Evolutionary conservation across 129 eudicot species (phyloP).

Genomic region (Artemisia annua): DNA sequence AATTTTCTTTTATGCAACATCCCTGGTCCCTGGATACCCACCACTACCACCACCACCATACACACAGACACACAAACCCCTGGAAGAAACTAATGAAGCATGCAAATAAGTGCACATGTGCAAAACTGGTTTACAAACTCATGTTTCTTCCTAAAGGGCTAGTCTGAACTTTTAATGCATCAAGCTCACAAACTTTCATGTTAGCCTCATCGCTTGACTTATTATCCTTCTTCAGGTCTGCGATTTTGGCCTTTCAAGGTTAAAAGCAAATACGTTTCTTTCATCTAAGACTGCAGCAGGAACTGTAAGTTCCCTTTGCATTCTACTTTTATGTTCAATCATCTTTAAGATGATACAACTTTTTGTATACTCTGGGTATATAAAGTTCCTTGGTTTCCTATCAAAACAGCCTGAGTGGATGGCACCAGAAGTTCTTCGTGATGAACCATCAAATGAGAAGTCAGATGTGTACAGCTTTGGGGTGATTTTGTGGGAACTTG

Average conservation of each 20-base stretch:
- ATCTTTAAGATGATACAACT: not conserved
- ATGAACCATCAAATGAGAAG: constrained; percentile 93
- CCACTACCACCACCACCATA: too few species aligned
- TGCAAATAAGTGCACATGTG: too few species aligned
- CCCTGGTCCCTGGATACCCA: too few species aligned
- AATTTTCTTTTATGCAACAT: too few species aligned
- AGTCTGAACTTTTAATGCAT: not conserved
- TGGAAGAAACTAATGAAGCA: not conserved
- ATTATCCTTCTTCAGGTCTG: constrained; percentile 56
- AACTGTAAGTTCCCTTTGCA: constrained; percentile 56
- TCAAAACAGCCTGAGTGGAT: constrained; percentile 90
- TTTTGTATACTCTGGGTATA: not conserved
- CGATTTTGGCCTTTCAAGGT: constrained; percentile 96
- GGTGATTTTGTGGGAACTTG: constrained; percentile 92
- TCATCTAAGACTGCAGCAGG: constrained; percentile 99
- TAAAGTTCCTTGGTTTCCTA: not conserved
- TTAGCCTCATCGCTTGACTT: constrained; percentile 6
- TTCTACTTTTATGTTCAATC: not conserved
- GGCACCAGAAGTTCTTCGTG: constrained; percentile 99
- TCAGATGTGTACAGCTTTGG: constrained; percentile 98
- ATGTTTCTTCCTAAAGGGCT: too few species aligned
- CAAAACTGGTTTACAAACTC: too few species aligned
- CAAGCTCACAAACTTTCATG: too few species aligned
- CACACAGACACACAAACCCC: too few species aligned
- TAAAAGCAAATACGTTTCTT: constrained; percentile 91